Evolutionary conservation across 2,329 filamentous ascomycete species (phyloP).

Genomic region (Phialemoniopsis sp.): DNA sequence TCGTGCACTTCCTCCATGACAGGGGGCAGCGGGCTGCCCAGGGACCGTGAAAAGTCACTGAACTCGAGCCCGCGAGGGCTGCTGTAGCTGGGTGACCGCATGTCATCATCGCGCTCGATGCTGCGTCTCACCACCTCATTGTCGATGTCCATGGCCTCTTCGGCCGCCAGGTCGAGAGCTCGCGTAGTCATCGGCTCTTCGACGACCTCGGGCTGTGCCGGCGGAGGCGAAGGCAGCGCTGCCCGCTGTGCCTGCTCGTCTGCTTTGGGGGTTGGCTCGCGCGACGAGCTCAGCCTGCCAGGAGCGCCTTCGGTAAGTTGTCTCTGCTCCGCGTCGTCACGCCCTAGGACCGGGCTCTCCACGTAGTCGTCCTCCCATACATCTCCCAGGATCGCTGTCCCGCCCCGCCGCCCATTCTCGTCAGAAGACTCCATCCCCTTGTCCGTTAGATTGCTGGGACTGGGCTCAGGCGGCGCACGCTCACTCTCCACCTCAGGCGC

Average conservation of each 20-base stretch:
- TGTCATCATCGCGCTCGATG: slow-evolving; percentile 6
- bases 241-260: slow-evolving; percentile 6
- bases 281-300: not conserved
- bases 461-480: slow-evolving; percentile 6
- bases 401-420: slow-evolving; percentile 11
- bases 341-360: slow-evolving; percentile 21
- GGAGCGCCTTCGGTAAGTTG: no score
- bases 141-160: slow-evolving; percentile 13
- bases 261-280: slow-evolving; percentile 3
- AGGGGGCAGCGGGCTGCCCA: slow-evolving; percentile 41
- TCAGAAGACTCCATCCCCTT: slow-evolving; percentile 9
- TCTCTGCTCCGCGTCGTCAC: slow-evolving; percentile 19
- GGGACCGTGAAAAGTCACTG: slow-evolving; percentile 35
- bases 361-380: slow-evolving; percentile 10
- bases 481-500: not conserved
- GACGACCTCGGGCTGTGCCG: slow-evolving; percentile 6
- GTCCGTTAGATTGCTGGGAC: slow-evolving; percentile 10
- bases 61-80: slow-evolving; percentile 12
- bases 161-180: slow-evolving; percentile 15
- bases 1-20: slow-evolving; percentile 49
- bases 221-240: slow-evolving; percentile 8
- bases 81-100: slow-evolving; percentile 9
- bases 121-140: slow-evolving; percentile 5
- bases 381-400: slow-evolving; percentile 8
- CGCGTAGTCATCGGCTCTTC: not conserved